Evolutionary conservation across 257 asterid species (phyloP).

Genomic region (Linderniella brevidens): DNA sequence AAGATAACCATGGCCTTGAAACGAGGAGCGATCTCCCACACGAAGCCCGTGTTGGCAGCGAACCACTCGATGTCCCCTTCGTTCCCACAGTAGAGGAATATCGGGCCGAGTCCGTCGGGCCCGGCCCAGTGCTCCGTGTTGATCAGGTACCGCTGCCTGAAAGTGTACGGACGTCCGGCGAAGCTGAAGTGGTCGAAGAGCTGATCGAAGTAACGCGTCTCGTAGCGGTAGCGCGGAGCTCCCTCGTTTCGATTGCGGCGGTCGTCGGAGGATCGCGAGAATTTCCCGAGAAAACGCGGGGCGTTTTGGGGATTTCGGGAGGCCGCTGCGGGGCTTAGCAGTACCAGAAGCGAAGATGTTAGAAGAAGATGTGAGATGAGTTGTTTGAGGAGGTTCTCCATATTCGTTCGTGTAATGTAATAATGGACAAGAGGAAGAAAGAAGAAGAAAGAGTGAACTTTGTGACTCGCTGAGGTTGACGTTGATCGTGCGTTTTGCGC

Average conservation of each 20-base stretch:
- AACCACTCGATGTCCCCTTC: conserved; percentile 95
- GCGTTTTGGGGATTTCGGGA: conserved; percentile 12
- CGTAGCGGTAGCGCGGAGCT: conserved; percentile 36
- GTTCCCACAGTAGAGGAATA: conserved; percentile 83
- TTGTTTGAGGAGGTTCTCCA: no score
- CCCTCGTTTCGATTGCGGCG: conserved; percentile 3
- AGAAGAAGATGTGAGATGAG: no score
- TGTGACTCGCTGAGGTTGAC: no score
- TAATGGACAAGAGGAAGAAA: no score
- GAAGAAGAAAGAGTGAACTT: no score
- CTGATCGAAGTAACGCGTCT: conserved; percentile 61
- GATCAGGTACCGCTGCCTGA: conserved; percentile 67
- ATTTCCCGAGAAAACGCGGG: conserved; percentile 27
- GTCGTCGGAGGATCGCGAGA: conserved; percentile 14
- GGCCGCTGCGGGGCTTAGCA: not conserved
- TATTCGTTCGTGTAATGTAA: no score
- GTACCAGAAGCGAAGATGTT: no score
- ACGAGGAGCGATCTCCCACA: conserved; percentile 80
- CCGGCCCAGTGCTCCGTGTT: conserved; percentile 64
- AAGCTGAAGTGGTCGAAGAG: conserved; percentile 87
- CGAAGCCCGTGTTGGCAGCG: conserved; percentile 70
- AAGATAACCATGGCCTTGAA: conserved; percentile 75
- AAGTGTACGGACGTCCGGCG: conserved; percentile 27
- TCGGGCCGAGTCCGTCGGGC: conserved; percentile 41
- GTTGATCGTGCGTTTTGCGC: no score